A percentile compares a stretch with the other conserved stretches of the same genome.
Evolutionary conservation across 2,329 filamentous ascomycete genomes (phyloP).

Genomic region (Sporothrix humicola): DNA sequence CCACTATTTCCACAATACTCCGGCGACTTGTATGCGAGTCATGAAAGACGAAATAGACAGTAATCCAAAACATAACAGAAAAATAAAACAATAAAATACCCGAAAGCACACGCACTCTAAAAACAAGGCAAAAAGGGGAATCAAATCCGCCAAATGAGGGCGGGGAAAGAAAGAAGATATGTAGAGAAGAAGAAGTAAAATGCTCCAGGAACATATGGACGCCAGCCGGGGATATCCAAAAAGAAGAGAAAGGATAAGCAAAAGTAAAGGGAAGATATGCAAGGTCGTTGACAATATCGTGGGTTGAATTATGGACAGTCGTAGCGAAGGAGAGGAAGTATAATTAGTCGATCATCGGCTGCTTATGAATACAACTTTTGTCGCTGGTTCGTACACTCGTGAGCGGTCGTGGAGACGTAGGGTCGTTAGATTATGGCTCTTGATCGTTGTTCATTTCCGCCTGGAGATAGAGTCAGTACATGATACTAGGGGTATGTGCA

Average conservation of each 20-base stretch:
- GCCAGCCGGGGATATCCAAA: not conserved
- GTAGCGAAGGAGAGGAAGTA: not conserved
- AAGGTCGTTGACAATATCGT: not conserved
- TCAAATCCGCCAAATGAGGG: conserved; percentile 7
- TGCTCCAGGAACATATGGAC: not conserved
- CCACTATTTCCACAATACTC: conserved; percentile 1
- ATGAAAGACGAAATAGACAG: not conserved
- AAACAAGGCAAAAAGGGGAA: conserved; percentile 33
- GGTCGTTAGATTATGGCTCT: not conserved
- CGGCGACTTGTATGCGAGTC: conserved; percentile 8
- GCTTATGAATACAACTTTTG: not conserved
- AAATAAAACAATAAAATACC: conserved; percentile 5
- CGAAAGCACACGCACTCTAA: conserved; percentile 24
- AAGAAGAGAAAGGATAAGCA: not conserved
- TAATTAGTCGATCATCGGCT: not conserved
- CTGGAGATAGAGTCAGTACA: conserved; percentile 3
- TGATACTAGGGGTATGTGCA: not conserved
- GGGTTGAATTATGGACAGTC: not conserved
- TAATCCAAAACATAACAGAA: not conserved
- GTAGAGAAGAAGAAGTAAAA: not conserved
- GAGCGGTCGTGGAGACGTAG: not conserved
- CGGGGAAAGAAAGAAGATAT: not conserved
- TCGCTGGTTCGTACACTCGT: not conserved
- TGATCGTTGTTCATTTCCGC: conserved; percentile 20
- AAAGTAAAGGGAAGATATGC: not conserved